These are phyloP conservation scores for Buxus sempervirens DNA, from an alignment of 164 flowering plant species.

Conservation along the genomic window DNA sequence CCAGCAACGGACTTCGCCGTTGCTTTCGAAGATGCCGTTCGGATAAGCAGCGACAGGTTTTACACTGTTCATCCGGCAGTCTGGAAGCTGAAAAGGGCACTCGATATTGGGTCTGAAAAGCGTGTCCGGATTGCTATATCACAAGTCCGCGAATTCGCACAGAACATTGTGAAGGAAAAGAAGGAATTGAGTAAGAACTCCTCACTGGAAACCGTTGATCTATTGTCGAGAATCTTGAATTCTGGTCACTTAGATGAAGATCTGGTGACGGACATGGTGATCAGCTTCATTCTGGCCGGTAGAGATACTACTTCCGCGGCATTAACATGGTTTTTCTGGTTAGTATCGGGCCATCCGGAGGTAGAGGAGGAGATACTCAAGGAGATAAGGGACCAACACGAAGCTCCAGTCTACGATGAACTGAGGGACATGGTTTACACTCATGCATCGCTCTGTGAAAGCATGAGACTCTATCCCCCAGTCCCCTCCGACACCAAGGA, in stretches of 20 bases:
- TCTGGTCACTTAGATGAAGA: constrained; percentile 15
- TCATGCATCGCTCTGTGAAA: constrained; percentile 31
- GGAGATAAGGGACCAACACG: constrained; percentile 24
- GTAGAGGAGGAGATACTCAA: constrained; percentile 29
- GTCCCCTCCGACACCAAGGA: constrained; percentile 28
- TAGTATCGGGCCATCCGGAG: constrained; percentile 19
- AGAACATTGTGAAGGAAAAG: constrained; percentile 10
- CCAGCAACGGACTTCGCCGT: constrained; percentile 20
- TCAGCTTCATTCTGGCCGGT: constrained; percentile 47
- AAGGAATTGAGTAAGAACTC: constrained; percentile 9
- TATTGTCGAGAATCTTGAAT: constrained; percentile 9
- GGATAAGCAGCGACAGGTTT: constrained; percentile 8
- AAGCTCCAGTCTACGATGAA: constrained; percentile 26
- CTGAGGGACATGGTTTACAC: constrained; percentile 31
- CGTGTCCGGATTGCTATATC: constrained; percentile 11
- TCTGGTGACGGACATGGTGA: constrained; percentile 27
- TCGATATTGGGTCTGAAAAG: constrained; percentile 37
- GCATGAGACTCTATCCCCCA: constrained; percentile 38
- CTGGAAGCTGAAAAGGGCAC: constrained; percentile 25
- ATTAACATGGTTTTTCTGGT: constrained; percentile 51
- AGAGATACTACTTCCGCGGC: constrained; percentile 50
- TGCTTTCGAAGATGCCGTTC: constrained; percentile 21
- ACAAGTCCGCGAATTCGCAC: constrained; percentile 16
- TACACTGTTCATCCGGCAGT: not conserved
- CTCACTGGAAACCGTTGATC: constrained; percentile 7